Percentiles rank a stretch among this genome's conserved stretches.
Evolutionary conservation across 768 basidiomycete species (phyloP).

Genomic region (Calvatia gigantea): DNA sequence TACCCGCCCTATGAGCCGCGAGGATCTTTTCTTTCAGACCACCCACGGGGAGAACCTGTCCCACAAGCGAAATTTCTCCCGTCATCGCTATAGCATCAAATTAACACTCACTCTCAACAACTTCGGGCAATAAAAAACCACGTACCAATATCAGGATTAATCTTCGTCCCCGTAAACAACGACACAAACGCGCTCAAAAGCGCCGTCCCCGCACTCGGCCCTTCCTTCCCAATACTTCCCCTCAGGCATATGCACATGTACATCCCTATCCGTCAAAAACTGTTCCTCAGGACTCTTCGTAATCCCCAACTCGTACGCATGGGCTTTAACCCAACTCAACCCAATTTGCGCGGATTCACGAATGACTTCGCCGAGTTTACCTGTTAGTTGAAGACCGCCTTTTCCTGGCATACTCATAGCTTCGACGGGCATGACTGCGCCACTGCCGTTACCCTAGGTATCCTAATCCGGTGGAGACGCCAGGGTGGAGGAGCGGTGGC

Average conservation of each 20-base stretch:
- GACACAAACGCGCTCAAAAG: slow-evolving; percentile 89
- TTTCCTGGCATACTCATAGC: slow-evolving; percentile 96
- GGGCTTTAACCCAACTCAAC: slow-evolving; percentile 87
- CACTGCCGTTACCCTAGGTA: slow-evolving; percentile 96
- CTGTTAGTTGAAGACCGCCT: slow-evolving; percentile 87
- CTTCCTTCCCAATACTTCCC: slow-evolving; percentile 92
- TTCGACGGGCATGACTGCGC: slow-evolving; percentile 97
- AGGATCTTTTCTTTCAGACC: slow-evolving; percentile 96
- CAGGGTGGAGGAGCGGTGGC: slow-evolving; percentile 74
- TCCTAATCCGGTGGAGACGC: slow-evolving; percentile 92
- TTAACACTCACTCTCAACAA: background rate
- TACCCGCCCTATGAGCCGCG: slow-evolving; percentile 94
- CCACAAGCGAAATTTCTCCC: slow-evolving; percentile 94
- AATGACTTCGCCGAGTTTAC: slow-evolving; percentile 98
- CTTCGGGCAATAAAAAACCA: slow-evolving; percentile 1
- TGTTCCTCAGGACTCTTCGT: slow-evolving; percentile 68
- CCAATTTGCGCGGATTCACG: slow-evolving; percentile 95
- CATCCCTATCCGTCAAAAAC: slow-evolving; percentile 80
- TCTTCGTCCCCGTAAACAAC: slow-evolving; percentile 80
- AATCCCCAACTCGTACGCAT: slow-evolving; percentile 87
- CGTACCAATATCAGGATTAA: slow-evolving; percentile 87
- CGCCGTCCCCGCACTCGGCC: slow-evolving; percentile 95
- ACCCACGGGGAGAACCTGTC: slow-evolving; percentile 94
- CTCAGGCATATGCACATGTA: slow-evolving; percentile 98
- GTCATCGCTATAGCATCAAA: slow-evolving; percentile 74